Evolutionary conservation across 805 yeast species (phyloP).

Genomic region (Candida pini): DNA sequence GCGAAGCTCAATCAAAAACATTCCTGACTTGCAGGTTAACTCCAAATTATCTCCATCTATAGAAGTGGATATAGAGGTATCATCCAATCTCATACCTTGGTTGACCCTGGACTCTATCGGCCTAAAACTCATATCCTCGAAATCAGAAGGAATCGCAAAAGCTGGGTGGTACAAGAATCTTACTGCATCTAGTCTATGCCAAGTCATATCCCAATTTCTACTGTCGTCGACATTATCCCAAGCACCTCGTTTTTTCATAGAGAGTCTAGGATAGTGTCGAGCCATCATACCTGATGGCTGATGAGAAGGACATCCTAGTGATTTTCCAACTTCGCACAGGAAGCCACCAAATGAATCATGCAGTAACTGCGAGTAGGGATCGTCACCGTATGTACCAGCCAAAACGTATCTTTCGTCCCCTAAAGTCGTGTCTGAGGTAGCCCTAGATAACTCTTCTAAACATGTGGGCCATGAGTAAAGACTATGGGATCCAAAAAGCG

Average conservation of each 20-base stretch:
- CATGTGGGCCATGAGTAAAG: constrained; percentile 88
- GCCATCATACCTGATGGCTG: constrained; percentile 87
- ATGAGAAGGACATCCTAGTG: constrained; percentile 88
- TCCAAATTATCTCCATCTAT: constrained; percentile 39
- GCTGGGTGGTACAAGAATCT: constrained; percentile 79
- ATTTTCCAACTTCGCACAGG: constrained; percentile 92
- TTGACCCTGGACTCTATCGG: constrained; percentile 24
- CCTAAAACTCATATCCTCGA: constrained; percentile 35
- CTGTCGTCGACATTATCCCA: constrained; percentile 48
- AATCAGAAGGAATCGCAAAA: constrained; percentile 66
- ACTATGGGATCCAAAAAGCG: constrained; percentile 93
- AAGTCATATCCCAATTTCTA: too few species aligned
- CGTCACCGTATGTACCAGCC: constrained; percentile 79
- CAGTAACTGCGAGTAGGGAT: constrained; percentile 85
- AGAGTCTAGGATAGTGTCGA: constrained; percentile 74
- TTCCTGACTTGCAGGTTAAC: constrained; percentile 56
- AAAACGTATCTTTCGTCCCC: constrained; percentile 71
- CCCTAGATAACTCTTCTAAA: constrained; percentile 61
- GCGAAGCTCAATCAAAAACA: constrained; percentile 68
- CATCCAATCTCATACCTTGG: constrained; percentile 29
- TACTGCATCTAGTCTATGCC: constrained; percentile 79
- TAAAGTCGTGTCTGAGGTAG: constrained; percentile 67
- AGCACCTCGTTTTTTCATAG: constrained; percentile 53
- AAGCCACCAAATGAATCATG: constrained; percentile 88
- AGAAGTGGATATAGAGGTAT: constrained; percentile 32